Conservation (phyloP, 495 filamentous ascomycete species). For the Podospora fimiseda region DNA sequence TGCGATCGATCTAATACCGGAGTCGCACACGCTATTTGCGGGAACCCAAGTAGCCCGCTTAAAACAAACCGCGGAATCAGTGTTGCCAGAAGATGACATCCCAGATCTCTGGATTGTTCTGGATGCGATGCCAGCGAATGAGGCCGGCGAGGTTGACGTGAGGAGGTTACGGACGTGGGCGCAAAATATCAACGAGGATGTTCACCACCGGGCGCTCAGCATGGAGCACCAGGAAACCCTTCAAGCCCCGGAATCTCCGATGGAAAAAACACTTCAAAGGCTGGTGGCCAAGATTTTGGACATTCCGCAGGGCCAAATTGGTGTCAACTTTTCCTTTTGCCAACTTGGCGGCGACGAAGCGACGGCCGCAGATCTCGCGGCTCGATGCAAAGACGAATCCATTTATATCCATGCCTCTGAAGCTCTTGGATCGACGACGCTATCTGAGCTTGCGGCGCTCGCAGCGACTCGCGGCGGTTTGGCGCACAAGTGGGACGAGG, state of each 20-base stretch:
- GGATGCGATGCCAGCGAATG: constrained; percentile 39
- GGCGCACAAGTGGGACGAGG: constrained; percentile 30
- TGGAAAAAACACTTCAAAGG: constrained; percentile 35
- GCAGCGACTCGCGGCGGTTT: constrained; percentile 27
- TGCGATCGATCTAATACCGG: constrained; percentile 30
- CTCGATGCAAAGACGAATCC: constrained; percentile 34
- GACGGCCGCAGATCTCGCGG: constrained; percentile 33
- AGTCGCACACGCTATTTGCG: constrained; percentile 32
- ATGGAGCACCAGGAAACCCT: constrained; percentile 32
- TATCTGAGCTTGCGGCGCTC: constrained; percentile 32
- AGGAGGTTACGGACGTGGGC: constrained; percentile 43
- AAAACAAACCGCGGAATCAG: constrained; percentile 24
- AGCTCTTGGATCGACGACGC: constrained; percentile 22
- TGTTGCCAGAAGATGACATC: constrained; percentile 21
- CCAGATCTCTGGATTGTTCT: constrained; percentile 39
- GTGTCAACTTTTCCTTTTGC: constrained; percentile 38
- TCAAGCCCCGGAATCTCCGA: constrained; percentile 26
- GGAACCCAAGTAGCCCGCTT: constrained; percentile 31
- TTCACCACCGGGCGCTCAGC: constrained; percentile 36
- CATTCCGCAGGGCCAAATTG: constrained; percentile 31
- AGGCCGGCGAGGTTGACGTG: constrained; percentile 31
- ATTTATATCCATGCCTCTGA: constrained; percentile 30
- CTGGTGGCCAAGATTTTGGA: constrained; percentile 34
- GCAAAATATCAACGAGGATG: constrained; percentile 42
- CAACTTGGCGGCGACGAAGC: constrained; percentile 42